These are phyloP conservation scores for Gracilaria domingensis DNA, from an alignment of 23 red algal genomes.

Conservation along the genomic window DNA sequence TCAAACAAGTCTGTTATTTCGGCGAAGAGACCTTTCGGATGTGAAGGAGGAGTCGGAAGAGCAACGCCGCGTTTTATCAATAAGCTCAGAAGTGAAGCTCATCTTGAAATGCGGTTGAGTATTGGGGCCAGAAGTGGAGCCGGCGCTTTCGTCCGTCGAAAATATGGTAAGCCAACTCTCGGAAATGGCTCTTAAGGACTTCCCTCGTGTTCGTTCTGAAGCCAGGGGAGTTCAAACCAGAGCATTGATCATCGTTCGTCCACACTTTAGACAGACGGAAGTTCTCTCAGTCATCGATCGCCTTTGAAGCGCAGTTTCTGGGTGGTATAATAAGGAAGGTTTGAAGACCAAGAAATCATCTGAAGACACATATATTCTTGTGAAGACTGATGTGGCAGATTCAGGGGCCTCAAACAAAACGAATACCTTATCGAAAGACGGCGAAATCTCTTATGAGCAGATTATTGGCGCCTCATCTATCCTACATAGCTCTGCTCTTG, in stretches of 20 bases:
- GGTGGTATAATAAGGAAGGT: not conserved
- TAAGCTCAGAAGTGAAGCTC: conserved; percentile 84
- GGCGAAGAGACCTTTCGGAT: conserved; percentile 60
- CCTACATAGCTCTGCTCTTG: conserved; percentile 59
- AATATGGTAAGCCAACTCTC: conserved; percentile 46
- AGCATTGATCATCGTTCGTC: conserved; percentile 59
- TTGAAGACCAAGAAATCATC: not conserved
- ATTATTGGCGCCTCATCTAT: conserved; percentile 82
- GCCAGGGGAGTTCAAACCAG: conserved; percentile 77
- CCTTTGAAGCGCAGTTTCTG: conserved; percentile 47
- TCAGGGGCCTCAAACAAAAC: not conserved
- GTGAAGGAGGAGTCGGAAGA: conserved; percentile 73
- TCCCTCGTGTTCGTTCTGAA: conserved; percentile 76
- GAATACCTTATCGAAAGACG: not conserved
- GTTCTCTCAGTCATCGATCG: conserved; percentile 37
- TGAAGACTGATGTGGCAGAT: not conserved
- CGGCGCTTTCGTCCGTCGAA: conserved; percentile 19
- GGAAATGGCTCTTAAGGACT: conserved; percentile 79
- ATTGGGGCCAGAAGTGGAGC: conserved; percentile 56
- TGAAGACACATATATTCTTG: not conserved
- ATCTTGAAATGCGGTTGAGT: conserved; percentile 73
- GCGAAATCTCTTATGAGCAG: conserved; percentile 67
- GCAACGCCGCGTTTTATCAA: conserved; percentile 83
- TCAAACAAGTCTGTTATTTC: conserved; percentile 69
- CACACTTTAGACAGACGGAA: conserved; percentile 23